Evolutionary conservation across 257 asterid species (phyloP).

Genomic region (Prunella vulgaris): DNA sequence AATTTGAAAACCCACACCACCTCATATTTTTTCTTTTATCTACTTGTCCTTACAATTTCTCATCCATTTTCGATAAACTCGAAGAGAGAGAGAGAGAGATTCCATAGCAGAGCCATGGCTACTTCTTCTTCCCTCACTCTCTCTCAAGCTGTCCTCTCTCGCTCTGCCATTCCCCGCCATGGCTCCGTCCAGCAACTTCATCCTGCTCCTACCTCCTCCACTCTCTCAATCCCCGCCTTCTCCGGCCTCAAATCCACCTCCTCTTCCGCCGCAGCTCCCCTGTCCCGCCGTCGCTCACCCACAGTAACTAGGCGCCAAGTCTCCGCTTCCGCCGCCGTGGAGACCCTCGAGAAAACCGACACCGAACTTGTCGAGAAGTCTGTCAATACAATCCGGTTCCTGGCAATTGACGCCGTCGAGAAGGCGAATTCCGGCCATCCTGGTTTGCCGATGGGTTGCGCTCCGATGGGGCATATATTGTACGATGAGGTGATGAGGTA

Average conservation of each 20-base stretch:
- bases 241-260: conserved; percentile 57
- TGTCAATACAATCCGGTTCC: conserved; percentile 68
- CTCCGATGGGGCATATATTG: conserved; percentile 93
- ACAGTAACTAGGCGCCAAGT: conserved; percentile 23
- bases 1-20: conserved; percentile 11
- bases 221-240: conserved; percentile 44
- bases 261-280: conserved; percentile 23
- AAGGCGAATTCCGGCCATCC: conserved; percentile 93
- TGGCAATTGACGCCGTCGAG: conserved; percentile 86
- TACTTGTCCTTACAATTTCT: conserved; percentile 4
- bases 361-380: conserved; percentile 74
- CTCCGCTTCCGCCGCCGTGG: conserved; percentile 64
- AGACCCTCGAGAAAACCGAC: conserved; percentile 59
- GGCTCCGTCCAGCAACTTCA: conserved; percentile 39
- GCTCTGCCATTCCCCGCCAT: conserved; percentile 59
- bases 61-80: conserved; percentile 17
- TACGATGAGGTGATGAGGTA: conserved; percentile 93
- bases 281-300: conserved; percentile 35
- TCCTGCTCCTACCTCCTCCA: conserved; percentile 22
- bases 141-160: conserved; percentile 82
- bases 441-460: conserved; percentile 91
- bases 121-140: conserved; percentile 81
- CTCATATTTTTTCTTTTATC: conserved; percentile 22
- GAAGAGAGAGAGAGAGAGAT: neutral
- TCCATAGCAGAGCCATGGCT: conserved; percentile 54